Base-by-base conservation (phyloP, 352 stramenopile species). In the Phytophthora citricola region DNA sequence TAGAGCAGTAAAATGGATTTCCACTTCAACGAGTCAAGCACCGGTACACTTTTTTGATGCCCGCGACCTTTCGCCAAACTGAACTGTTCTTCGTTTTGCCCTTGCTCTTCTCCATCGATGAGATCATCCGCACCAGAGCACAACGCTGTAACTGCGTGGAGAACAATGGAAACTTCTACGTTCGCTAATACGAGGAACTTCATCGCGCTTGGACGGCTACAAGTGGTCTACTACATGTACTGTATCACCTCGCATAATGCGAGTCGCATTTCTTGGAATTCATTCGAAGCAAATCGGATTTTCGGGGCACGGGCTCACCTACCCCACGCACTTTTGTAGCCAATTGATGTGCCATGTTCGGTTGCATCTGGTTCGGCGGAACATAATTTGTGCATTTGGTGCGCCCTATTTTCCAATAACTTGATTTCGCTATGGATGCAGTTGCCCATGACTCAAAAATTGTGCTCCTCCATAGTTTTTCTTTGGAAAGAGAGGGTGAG, bases 341-440 rank as follows among this genome's bases (percentile, higher is more conserved):
- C 62, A 69, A 65, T 59, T n/a, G n/a, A n/a, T n/a, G 15, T 7
- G 7, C 17, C 11, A 22, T 45, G 44, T 69, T 38, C 43, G 44
- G 20, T 53, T 15, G 20, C 55, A 49, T 69, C 34, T 53, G 52
- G 26, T 58, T 69, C 34, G 22, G 31, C 12, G 29, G 62, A 65
- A 32, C 29, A 59, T 26, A 52, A 53, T 66, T 58, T 69, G 45
- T 64, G 38, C 31, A 40, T 65, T 70, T 70, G 38, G 47, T 55
- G 1, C 17, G 27, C 11, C 10, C 14, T 12, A 22, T 63, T 56
- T 68, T 56, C 22, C 1, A 4, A 50, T 48, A 5, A 44, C 61
- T 65, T 66, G 39, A 1, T 1, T 17, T 69, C 38, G 64, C 45
- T 69, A 69, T 62, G 20, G 1, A 0, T 11, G 46, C 3, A 34